Percentiles rank a stretch among this genome's conserved stretches.
These are phyloP conservation scores for Metschnikowia drakensbergensis DNA, from an alignment of 805 yeast genomes.

Conservation along the genomic window DNA sequence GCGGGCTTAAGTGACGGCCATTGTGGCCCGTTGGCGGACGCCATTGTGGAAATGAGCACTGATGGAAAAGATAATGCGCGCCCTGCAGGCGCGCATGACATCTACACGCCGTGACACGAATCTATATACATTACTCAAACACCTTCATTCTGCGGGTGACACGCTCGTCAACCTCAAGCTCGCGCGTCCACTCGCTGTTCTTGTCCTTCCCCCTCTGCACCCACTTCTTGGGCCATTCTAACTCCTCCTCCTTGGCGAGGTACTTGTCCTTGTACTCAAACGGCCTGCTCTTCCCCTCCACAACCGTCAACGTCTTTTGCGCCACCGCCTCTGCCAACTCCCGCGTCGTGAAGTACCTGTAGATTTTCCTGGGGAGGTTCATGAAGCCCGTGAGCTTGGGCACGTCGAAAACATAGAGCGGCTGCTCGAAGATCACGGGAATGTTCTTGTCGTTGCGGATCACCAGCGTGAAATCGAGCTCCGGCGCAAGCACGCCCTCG, in stretches of 20 bases:
- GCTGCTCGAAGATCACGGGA: conserved; percentile 69
- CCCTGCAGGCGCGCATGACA: not conserved
- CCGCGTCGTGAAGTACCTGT: conserved; percentile 73
- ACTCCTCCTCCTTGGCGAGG: conserved; percentile 22
- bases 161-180: conserved; percentile 65
- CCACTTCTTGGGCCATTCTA: conserved; percentile 50
- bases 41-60: not conserved
- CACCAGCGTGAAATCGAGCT: conserved; percentile 39
- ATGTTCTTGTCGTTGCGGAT: conserved; percentile 35
- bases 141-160: conserved; percentile 52
- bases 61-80: conserved; percentile 2
- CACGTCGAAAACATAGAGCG: conserved; percentile 69
- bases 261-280: conserved; percentile 44
- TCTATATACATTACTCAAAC: conserved; percentile 24
- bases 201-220: conserved; percentile 68
- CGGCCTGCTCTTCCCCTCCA: conserved; percentile 51
- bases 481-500: conserved; percentile 55
- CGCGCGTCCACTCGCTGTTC: conserved; percentile 85
- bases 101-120: not conserved
- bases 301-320: conserved; percentile 48
- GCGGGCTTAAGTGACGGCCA: too few relatives aligned
- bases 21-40: too few relatives aligned
- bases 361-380: conserved; percentile 70
- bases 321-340: conserved; percentile 66
- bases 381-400: conserved; percentile 78